Evolutionary conservation across 2,329 filamentous ascomycete genomes (phyloP), one percentile per base, ranked within the genome.

Genomic region (Thyridium curvatum): DNA sequence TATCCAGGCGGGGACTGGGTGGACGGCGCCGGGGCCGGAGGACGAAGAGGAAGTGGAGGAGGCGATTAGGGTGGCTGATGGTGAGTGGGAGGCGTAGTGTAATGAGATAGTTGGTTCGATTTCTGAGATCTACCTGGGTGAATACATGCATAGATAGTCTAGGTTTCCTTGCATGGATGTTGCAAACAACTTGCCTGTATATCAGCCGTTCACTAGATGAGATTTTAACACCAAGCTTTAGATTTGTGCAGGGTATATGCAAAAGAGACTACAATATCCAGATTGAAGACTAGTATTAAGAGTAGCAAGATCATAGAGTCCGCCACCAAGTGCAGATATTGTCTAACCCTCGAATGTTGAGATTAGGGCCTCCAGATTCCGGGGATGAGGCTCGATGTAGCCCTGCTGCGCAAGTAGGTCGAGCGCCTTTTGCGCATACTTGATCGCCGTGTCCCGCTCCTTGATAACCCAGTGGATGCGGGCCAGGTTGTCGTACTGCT

Each of bases 21-120:
- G 71, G 71, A 59, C 54, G n/a, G 63, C 58, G 2, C 65, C 69
- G 1, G 50, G 81, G 51, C 52, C 74, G 72, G 60, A 74, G 71
- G 61, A 83, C 65, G 58, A 79, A 52, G 52, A 58, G 39, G 61
- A 60, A 35, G 55, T 55, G 29, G 55, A 55, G 34, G 59, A 61
- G 37, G 59, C 56, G 28, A 46, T 26, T 26, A 6, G 6, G 10
- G 21, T 6, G 21, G 21, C 21, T 26, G 21, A 26, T 26, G 21
- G 21, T 10, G 21, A 26, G 10, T 26, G 21, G 21, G 21, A 43
- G 16, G 44, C 21, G 21, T 26, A 10, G 10, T 26, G 10, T 6
- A 10, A 26, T 26, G 10, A 6, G 6, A 26, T 6, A 10, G 10
- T 26, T 6, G 6, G 21, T 26, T 6, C 10, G 21, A 6, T 6